phyloP scores from a whole-genome alignment of 2,329 filamentous ascomycete species.

The Parasarocladium wereldwijsianum region DNA sequence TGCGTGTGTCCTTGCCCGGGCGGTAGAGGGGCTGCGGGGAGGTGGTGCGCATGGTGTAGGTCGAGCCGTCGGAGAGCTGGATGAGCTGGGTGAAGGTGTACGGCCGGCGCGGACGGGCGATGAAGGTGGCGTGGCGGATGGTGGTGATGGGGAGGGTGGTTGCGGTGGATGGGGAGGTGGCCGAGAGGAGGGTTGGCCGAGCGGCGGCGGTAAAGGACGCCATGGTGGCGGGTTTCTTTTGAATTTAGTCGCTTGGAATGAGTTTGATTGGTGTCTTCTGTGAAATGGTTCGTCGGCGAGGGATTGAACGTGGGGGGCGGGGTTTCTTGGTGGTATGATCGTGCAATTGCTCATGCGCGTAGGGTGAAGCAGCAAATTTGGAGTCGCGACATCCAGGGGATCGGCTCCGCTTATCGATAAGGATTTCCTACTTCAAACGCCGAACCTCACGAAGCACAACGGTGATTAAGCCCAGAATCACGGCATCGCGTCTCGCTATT shows the following conservation, averaged over 20 bases:
- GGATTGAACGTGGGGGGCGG: slow-evolving; percentile 9
- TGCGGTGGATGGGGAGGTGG: slow-evolving; percentile 10
- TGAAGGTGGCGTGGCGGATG: slow-evolving; percentile 67
- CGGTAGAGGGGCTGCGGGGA: slow-evolving; percentile 48
- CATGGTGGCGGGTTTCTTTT: slow-evolving; percentile 11
- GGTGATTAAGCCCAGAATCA: background rate
- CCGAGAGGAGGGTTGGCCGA: slow-evolving; percentile 15
- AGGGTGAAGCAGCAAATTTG: slow-evolving; percentile 4
- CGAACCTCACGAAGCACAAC: background rate
- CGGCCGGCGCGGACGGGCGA: slow-evolving; percentile 76
- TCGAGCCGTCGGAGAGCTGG: slow-evolving; percentile 79
- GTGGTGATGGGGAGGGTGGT: slow-evolving; percentile 8
- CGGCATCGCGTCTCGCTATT: background rate
- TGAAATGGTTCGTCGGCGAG: background rate
- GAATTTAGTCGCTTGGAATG: slow-evolving; percentile 8
- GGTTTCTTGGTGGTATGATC: slow-evolving; percentile 5
- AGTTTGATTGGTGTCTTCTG: background rate
- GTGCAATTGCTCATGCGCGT: background rate
- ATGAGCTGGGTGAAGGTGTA: slow-evolving; percentile 97
- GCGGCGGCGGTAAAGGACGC: slow-evolving; percentile 17
- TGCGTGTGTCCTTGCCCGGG: slow-evolving; percentile 68
- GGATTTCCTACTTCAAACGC: background rate
- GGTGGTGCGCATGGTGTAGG: slow-evolving; percentile 67
- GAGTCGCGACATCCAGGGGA: slow-evolving; percentile 3
- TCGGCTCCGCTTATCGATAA: slow-evolving; percentile 5